Percentiles rank a stretch among this genome's conserved stretches.
phyloP scores from a whole-genome alignment of 1,284 basidiomycete species.

The Lignosus rhinocerotis region DNA sequence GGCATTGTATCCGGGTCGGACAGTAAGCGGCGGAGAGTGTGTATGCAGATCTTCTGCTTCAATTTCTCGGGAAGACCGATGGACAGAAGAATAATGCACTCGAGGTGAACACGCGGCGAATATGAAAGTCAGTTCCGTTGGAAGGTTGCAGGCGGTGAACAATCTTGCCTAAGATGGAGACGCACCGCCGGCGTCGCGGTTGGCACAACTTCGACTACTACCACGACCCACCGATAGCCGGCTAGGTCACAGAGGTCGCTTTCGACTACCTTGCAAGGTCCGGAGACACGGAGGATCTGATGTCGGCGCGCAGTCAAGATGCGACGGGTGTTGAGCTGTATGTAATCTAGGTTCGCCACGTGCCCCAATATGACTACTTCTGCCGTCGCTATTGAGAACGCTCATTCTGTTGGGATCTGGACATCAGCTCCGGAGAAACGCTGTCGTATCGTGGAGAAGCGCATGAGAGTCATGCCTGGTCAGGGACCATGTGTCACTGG shows the following conservation, averaged over 20 bases:
- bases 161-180: conserved; percentile 2
- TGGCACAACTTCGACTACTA: not conserved
- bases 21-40: not conserved
- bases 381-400: conserved; percentile 11
- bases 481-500: conserved; percentile 17
- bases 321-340: conserved; percentile 19
- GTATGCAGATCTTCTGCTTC: not conserved
- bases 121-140: conserved; percentile 11
- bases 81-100: not conserved
- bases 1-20: not conserved
- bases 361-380: conserved; percentile 22
- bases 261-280: not conserved
- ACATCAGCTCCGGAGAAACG: conserved; percentile 1
- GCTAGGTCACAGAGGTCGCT: not conserved
- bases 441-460: conserved; percentile 7
- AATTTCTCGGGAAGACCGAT: not conserved
- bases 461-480: not conserved
- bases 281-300: not conserved
- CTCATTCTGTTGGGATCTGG: conserved; percentile 3
- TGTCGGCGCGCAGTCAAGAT: conserved; percentile 6
- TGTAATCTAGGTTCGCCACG: conserved; percentile 18
- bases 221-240: not conserved
- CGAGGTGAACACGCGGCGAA: not conserved
- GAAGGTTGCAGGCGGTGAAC: conserved; percentile 3
- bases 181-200: not conserved